phyloP scores from a whole-genome alignment of 441 rosid species.

The Adansonia rubrostipa region DNA sequence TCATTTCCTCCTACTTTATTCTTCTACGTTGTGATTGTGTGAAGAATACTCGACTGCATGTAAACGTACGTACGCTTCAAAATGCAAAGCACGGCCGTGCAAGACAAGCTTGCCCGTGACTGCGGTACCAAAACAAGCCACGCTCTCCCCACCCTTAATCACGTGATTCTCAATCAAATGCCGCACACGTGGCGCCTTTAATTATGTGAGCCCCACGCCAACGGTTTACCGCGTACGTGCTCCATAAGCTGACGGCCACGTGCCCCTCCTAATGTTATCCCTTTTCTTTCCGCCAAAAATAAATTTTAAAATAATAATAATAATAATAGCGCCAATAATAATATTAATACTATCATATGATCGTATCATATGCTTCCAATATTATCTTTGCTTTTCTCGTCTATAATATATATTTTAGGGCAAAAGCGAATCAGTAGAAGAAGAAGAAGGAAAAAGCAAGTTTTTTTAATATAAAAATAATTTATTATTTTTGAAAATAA shows the following conservation, averaged over 20 bases:
- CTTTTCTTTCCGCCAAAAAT: not conserved
- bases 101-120: conserved; percentile 26
- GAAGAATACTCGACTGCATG: conserved; percentile 17
- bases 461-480: too few relatives aligned
- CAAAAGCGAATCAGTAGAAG: too few relatives aligned
- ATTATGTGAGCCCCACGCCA: conserved; percentile 15
- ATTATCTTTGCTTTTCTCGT: too few relatives aligned
- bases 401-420: too few relatives aligned
- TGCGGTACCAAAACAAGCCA: not conserved
- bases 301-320: too few relatives aligned
- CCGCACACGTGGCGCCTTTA: conserved; percentile 27
- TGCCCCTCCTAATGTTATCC: not conserved
- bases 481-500: too few relatives aligned
- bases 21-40: not conserved
- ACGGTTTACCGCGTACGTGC: not conserved
- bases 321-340: too few relatives aligned
- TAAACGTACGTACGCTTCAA: not conserved
- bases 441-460: too few relatives aligned
- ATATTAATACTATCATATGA: too few relatives aligned
- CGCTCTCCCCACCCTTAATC: conserved; percentile 1
- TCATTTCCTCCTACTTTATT: too few relatives aligned
- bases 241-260: conserved; percentile 30
- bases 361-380: too few relatives aligned
- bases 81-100: not conserved
- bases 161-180: conserved; percentile 25